These are phyloP conservation scores for Hansenula sp. DNA, from an alignment of 1,139 yeast genomes.

Conservation along the genomic window DNA sequence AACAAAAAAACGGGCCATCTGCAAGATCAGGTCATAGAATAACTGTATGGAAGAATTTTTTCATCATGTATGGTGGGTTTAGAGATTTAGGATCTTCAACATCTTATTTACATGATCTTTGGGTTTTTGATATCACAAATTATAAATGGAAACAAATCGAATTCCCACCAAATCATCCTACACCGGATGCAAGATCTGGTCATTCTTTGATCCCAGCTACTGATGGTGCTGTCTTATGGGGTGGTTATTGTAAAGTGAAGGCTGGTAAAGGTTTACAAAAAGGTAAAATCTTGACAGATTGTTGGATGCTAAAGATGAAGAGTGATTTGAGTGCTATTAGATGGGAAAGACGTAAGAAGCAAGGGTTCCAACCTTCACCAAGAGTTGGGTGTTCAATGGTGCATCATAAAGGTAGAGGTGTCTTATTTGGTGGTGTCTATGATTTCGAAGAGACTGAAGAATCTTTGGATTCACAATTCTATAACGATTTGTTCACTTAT, in stretches of 20 bases:
- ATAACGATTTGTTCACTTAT: constrained; percentile 74
- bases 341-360: constrained; percentile 88
- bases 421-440: constrained; percentile 92
- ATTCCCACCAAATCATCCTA: constrained; percentile 73
- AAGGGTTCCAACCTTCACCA: constrained; percentile 85
- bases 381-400: constrained; percentile 95
- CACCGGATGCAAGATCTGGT: constrained; percentile 93
- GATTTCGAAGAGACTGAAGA: constrained; percentile 96
- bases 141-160: constrained; percentile 91
- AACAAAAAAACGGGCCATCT: constrained; percentile 68
- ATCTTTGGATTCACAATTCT: constrained; percentile 78
- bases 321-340: constrained; percentile 72
- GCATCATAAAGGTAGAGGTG: constrained; percentile 87
- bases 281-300: constrained; percentile 86
- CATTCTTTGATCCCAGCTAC: constrained; percentile 79
- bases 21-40: constrained; percentile 92
- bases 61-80: constrained; percentile 87
- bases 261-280: constrained; percentile 86
- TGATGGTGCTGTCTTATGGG: constrained; percentile 85
- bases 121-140: constrained; percentile 88
- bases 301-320: constrained; percentile 88
- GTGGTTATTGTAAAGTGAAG: constrained; percentile 92
- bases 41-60: constrained; percentile 86
- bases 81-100: constrained; percentile 84
- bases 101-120: constrained; percentile 77